These are phyloP conservation scores for Phytophthora cryptogea DNA, from an alignment of 352 stramenopile genomes.

Conservation along the genomic window DNA sequence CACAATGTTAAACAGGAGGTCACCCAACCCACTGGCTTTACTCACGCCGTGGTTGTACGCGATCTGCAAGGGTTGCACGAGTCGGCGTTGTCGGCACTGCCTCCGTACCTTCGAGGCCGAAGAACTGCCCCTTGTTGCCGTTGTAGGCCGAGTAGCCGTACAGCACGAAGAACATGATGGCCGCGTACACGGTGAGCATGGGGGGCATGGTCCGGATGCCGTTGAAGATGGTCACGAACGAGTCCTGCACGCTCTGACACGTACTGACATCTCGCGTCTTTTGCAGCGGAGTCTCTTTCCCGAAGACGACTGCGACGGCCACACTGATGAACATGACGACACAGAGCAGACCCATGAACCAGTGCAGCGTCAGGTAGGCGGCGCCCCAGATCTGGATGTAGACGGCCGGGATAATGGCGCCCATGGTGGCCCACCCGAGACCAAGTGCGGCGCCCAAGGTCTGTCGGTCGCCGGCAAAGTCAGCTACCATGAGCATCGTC, in stretches of 20 bases:
- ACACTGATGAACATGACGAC: slow-evolving; percentile 38
- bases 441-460: slow-evolving; percentile 36
- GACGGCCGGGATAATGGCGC: slow-evolving; percentile 34
- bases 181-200: slow-evolving; percentile 42
- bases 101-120: slow-evolving; percentile 32
- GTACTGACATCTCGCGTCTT: slow-evolving; percentile 12
- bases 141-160: slow-evolving; percentile 74
- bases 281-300: slow-evolving; percentile 40
- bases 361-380: slow-evolving; percentile 40
- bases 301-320: slow-evolving; percentile 32
- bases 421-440: slow-evolving; percentile 33
- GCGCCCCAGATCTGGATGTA: slow-evolving; percentile 48
- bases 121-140: slow-evolving; percentile 68
- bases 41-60: slow-evolving; percentile 57
- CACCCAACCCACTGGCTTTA: slow-evolving; percentile 47
- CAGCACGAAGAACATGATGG: slow-evolving; percentile 52
- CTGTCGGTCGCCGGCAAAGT: slow-evolving; percentile 49
- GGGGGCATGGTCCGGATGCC: slow-evolving; percentile 44
- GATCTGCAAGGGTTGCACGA: slow-evolving; percentile 37
- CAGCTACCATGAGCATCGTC: slow-evolving; percentile 38
- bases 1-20: slow-evolving; percentile 32
- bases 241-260: slow-evolving; percentile 26
- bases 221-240: slow-evolving; percentile 42
- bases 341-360: slow-evolving; percentile 46
- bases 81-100: slow-evolving; percentile 35